phyloP scores from a whole-genome alignment of 306 rosid species.

The Datisca glomerata region DNA sequence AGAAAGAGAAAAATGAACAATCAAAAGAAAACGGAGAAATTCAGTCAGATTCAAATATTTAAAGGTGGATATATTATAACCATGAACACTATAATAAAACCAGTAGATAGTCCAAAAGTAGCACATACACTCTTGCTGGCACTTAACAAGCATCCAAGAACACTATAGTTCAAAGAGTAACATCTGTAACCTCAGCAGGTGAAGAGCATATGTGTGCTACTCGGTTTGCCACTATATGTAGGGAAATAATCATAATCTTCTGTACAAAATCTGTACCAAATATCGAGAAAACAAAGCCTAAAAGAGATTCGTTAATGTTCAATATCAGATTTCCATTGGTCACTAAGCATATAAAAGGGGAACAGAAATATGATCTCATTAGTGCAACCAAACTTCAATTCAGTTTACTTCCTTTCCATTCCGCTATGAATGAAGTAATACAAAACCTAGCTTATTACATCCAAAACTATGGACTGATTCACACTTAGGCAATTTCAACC shows the following conservation, averaged over 20 bases:
- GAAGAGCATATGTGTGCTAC: no score
- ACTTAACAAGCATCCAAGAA: no score
- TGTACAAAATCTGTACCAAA: no score
- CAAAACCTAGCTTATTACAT: background rate
- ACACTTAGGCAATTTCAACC: slow-evolving; percentile 57
- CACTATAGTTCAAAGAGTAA: background rate
- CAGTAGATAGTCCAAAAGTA: slow-evolving; percentile 1
- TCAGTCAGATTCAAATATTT: slow-evolving; percentile 3
- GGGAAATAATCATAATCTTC: no score
- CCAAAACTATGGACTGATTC: slow-evolving; percentile 7
- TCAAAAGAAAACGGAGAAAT: no score
- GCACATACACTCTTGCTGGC: background rate
- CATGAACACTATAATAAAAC: background rate
- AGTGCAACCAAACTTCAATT: slow-evolving; percentile 4
- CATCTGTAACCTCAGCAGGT: no score
- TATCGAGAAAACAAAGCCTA: no score
- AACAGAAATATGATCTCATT: background rate
- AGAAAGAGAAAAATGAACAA: background rate
- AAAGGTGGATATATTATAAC: background rate
- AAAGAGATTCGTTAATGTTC: no score
- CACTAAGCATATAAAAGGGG: background rate
- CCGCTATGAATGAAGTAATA: slow-evolving; percentile 2
- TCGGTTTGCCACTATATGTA: no score
- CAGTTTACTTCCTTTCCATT: background rate
- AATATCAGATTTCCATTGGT: no score